A percentile compares a stretch with the other conserved stretches of the same genome.
phyloP scores from a whole-genome alignment of 805 yeast species.

The Pichia ethanolica region DNA sequence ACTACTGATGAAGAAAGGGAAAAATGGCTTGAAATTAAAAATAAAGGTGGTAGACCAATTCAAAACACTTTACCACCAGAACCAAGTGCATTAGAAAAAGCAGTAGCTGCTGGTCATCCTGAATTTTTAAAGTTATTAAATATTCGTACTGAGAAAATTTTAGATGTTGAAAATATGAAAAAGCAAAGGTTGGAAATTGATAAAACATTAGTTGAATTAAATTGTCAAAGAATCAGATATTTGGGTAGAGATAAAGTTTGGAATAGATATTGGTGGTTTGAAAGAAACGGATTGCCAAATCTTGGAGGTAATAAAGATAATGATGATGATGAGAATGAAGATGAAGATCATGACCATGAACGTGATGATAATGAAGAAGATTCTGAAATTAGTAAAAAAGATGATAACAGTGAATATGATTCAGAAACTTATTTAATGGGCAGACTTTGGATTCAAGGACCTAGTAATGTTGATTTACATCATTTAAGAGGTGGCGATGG shows the following conservation, averaged over 20 bases:
- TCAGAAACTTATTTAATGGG: conserved; percentile 71
- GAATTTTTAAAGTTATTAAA: conserved; percentile 38
- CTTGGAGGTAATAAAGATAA: conserved; percentile 18
- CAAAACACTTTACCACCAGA: conserved; percentile 22
- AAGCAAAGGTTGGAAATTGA: conserved; percentile 48
- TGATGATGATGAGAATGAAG: conserved; percentile 26
- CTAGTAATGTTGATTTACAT: conserved; percentile 43
- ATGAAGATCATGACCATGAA: conserved; percentile 27
- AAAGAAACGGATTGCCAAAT: conserved; percentile 69
- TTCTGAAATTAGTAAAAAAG: conserved; percentile 23
- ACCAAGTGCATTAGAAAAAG: conserved; percentile 30
- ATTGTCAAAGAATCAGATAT: conserved; percentile 66
- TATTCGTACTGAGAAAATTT: conserved; percentile 34
- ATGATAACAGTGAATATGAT: conserved; percentile 36
- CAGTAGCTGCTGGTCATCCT: conserved; percentile 33
- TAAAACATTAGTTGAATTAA: conserved; percentile 55
- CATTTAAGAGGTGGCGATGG: conserved; percentile 32
- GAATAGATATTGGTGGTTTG: conserved; percentile 96
- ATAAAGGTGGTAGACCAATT: conserved; percentile 21
- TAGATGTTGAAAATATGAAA: conserved; percentile 39
- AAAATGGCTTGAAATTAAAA: conserved; percentile 12
- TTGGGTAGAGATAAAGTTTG: conserved; percentile 78
- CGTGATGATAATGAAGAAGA: conserved; percentile 41
- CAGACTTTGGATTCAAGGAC: conserved; percentile 88
- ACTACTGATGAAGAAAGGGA: conserved; percentile 11